Evolutionary conservation across 108 stramenopile genomes (phyloP).

Genomic region (Nitzschia sp.): DNA sequence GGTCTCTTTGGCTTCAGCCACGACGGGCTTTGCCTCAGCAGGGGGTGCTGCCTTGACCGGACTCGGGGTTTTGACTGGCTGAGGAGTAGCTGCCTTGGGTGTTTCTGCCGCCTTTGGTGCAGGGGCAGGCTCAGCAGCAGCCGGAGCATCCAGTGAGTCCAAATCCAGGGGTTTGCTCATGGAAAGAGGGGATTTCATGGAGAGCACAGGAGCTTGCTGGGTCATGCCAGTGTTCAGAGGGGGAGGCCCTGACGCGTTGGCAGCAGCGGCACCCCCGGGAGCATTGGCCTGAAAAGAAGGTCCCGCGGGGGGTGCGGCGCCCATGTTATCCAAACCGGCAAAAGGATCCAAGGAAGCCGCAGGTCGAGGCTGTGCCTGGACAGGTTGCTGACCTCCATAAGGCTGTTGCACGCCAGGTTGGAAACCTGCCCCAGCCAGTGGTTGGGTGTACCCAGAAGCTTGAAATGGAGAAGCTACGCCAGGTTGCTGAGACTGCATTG

Average conservation of each 20-base stretch:
- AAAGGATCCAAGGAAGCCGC: conserved; percentile 70
- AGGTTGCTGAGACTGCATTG: conserved; percentile 24
- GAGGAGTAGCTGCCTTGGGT: conserved; percentile 1
- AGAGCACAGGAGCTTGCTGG: conserved; percentile 2
- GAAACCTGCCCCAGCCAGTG: conserved; percentile 24
- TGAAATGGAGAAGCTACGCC: conserved; percentile 13
- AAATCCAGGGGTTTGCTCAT: conserved; percentile 23
- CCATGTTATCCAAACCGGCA: conserved; percentile 66
- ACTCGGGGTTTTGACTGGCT: neutral
- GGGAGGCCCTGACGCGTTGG: neutral
- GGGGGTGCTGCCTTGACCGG: neutral
- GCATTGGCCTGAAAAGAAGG: neutral
- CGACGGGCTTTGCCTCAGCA: neutral
- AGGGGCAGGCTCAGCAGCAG: neutral
- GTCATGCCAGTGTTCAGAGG: conserved; percentile 3
- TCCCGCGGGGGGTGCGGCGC: conserved; percentile 7
- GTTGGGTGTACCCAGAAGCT: conserved; percentile 12
- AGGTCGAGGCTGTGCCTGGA: conserved; percentile 25
- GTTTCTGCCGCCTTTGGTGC: neutral
- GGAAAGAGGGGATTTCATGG: conserved; percentile 19
- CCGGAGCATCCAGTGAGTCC: neutral
- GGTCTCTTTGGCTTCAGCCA: neutral
- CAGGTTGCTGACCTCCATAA: conserved; percentile 15
- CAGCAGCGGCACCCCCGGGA: neutral
- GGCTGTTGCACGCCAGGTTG: conserved; percentile 13